Base-by-base conservation (phyloP, 768 basidiomycete species). In the Agaricus subrufescens region DNA sequence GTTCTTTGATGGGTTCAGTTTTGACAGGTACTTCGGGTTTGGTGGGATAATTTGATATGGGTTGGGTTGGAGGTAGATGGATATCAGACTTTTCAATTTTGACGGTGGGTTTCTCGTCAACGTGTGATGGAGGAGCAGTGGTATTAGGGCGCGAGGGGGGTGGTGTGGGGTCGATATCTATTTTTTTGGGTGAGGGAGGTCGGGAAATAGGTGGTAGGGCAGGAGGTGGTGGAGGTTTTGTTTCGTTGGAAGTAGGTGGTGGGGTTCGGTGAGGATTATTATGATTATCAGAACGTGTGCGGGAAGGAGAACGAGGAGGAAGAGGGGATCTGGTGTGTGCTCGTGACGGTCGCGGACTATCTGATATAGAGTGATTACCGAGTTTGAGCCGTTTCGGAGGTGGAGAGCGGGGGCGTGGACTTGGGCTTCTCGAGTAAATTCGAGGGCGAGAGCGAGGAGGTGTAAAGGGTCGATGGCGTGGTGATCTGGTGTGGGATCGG, bases 331-430 rank as follows among this genome's bases (percentile, higher is more conserved):
- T 60, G 25, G 53, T 46, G 19, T 29, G 49, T 15, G 51, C 38
- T 37, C 46, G 40, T 37, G 56, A 45, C 9, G 34, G 40, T 30
- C 44, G 51, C 45, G 66, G 56, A 52, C 60, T 62, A 40, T 51
- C 54, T 27, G 59, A 52, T 26, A 63, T 64, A 11, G 66, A 63
- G 54, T 66, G 65, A 42, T 65, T 65, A 3, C 66, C 66, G 12
- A 65, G 46, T 50, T 57, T 62, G 39, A 65, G 54, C 48, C 63
- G 58, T 54, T 61, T 61, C 15, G 60, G 52, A 12, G 53, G 59
- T 37, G 64, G 60, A n/a, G 67, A 63, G 39, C 53, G 62, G 38
- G 47, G 48, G 14, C 19, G 15, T 40, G 61, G 62, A 49, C 63
- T 66, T 29, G 63, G 61, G 43, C 59, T 56, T 34, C 56, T 52